Evolutionary conservation across 257 asterid genomes (phyloP).

Genomic region (Nicotiana paniculata): DNA sequence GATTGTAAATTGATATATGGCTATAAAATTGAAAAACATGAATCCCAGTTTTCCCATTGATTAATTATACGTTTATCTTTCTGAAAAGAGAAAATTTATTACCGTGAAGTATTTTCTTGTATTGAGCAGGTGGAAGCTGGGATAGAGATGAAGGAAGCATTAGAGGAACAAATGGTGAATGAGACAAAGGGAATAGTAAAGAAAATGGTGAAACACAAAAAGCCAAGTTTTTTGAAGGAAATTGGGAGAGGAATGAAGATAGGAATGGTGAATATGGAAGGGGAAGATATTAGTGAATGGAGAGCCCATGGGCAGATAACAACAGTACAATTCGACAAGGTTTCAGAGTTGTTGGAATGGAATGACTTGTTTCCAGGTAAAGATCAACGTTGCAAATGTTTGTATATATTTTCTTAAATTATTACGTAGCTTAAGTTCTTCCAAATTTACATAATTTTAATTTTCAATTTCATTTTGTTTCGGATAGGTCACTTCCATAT

Average conservation of each 20-base stretch:
- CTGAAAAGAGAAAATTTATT: background rate
- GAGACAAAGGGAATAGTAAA: conserved; percentile 18
- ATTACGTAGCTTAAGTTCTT: background rate
- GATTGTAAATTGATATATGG: too few relatives aligned
- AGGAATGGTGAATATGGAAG: conserved; percentile 77
- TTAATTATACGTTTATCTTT: background rate
- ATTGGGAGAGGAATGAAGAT: conserved; percentile 44
- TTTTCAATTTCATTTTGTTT: background rate
- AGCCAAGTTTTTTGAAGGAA: conserved; percentile 53
- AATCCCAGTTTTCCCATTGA: too few relatives aligned
- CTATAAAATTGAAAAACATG: too few relatives aligned
- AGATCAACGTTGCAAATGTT: background rate
- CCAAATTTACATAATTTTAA: background rate
- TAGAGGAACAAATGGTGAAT: conserved; percentile 29
- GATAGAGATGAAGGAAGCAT: conserved; percentile 43
- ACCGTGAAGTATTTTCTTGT: background rate
- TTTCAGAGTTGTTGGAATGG: conserved; percentile 62
- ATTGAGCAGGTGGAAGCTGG: conserved; percentile 36
- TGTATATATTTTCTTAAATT: background rate
- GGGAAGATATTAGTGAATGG: conserved; percentile 67
- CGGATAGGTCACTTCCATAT: background rate
- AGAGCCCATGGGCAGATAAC: conserved; percentile 21
- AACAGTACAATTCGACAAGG: conserved; percentile 39
- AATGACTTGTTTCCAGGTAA: conserved; percentile 45
- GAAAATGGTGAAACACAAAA: conserved; percentile 43